Base-by-base conservation (phyloP, 2,329 filamentous ascomycete species). In the Zarea fungicola region DNA sequence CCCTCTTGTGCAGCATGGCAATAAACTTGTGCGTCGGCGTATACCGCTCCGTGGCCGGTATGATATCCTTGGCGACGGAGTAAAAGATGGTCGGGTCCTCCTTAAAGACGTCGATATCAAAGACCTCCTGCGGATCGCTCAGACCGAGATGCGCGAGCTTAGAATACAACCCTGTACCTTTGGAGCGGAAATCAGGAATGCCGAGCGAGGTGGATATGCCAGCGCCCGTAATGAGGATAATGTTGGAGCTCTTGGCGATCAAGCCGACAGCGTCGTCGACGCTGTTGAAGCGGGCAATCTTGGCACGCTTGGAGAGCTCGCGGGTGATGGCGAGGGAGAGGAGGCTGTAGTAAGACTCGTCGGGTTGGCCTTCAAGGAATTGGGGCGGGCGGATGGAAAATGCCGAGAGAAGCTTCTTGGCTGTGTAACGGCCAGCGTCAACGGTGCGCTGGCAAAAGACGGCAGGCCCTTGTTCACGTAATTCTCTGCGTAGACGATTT, bases 1-100 rank as follows among this genome's bases (percentile, higher is more conserved):
- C 83, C 65, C 90, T 87, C 57, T 92, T 79, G 66, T 99, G 88
- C 29, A 99, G 78, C 58, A 96, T 77, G 28, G 84, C 82, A 61
- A 99, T 95, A 71, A 99, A 99, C 46, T 86, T 84, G 73, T 99
- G 93, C 0, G 93, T 97, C 0, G 92, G 91, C 1, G 92, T 90
- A 72, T 83, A 95, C 59, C 83, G 83, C 56, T 88, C 83, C 13
- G 85, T 83, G 19, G 82, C 80, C 10, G 92, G 90, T 25, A 97
- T 72, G 55, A 97, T 96, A 63, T 95, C 89, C 64, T 89, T 89
- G 40, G 92, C 92, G 40, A 96, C 81, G 2, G 83, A 85, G 73
- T 95, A 99, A 73, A 99, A 99, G 55, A 92, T 87, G 55, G 76
- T 80, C 2, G 93, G 93, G 62, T 97, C 87, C 41, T 91, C 79